These are phyloP conservation scores for Hymenoscyphus fraxineus DNA, from an alignment of 2,329 filamentous ascomycete species.

Conservation along the genomic window DNA sequence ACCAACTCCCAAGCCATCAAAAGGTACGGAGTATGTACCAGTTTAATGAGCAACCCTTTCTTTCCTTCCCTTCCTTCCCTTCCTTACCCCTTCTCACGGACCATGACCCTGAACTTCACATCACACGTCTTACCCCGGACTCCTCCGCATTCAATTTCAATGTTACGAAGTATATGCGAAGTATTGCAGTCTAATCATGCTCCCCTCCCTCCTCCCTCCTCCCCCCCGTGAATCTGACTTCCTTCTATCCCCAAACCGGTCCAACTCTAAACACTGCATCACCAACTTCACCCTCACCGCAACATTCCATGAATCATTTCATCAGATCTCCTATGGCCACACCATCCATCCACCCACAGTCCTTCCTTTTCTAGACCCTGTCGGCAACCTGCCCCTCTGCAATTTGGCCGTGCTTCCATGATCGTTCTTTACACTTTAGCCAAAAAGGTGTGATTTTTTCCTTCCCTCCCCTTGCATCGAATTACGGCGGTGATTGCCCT, in stretches of 20 bases:
- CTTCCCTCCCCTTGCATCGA: conserved; percentile 1
- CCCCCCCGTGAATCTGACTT: neutral
- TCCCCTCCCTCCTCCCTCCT: too few relatives aligned
- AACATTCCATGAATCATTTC: neutral
- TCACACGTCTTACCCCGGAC: too few relatives aligned
- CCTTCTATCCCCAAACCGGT: neutral
- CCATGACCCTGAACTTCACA: too few relatives aligned
- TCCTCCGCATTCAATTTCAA: too few relatives aligned
- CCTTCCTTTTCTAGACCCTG: neutral
- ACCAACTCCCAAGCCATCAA: too few relatives aligned
- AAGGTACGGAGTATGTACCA: too few relatives aligned
- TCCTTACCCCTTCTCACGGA: too few relatives aligned
- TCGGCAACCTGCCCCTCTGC: neutral
- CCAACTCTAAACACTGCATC: neutral
- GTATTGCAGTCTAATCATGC: too few relatives aligned
- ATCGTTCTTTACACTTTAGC: neutral
- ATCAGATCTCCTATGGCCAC: neutral
- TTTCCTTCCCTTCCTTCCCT: too few relatives aligned
- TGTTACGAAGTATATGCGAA: too few relatives aligned
- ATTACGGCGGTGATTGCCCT: neutral
- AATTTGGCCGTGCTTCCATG: neutral
- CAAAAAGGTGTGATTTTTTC: neutral
- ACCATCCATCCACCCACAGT: neutral
- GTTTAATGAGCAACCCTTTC: too few relatives aligned
- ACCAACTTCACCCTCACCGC: neutral